Evolutionary conservation across 2,329 filamentous ascomycete species (phyloP).

Genomic region (Fusarium udum): DNA sequence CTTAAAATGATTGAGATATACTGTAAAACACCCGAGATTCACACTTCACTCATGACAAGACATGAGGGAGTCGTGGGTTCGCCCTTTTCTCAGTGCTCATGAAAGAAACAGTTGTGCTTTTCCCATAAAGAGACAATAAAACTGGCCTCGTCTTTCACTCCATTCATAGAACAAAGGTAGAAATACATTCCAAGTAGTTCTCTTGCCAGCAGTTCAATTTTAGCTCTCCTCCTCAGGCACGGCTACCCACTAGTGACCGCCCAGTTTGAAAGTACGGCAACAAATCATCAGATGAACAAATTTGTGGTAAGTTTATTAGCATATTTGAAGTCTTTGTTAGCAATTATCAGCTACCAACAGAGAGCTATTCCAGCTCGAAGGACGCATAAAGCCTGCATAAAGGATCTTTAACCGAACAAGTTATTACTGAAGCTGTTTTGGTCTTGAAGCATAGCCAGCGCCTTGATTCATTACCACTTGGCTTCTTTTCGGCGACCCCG

Average conservation of each 20-base stretch:
- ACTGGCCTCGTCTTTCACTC: background rate
- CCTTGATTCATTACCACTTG: background rate
- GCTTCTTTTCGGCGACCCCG: background rate
- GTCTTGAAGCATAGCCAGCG: background rate
- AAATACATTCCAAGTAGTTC: background rate
- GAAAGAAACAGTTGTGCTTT: background rate
- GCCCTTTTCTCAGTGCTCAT: background rate
- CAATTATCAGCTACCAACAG: accelerated
- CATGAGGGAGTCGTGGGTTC: background rate
- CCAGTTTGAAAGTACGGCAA: background rate
- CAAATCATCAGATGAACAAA: background rate
- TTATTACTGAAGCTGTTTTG: background rate
- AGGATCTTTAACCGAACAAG: background rate
- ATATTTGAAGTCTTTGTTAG: background rate
- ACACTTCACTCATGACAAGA: background rate
- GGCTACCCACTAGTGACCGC: no score
- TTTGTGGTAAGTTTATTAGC: background rate
- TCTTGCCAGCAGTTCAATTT: background rate
- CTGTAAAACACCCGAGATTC: background rate
- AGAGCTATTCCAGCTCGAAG: background rate
- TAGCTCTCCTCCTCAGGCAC: background rate
- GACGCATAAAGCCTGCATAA: background rate
- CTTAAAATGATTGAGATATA: background rate
- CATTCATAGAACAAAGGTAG: background rate
- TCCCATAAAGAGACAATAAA: background rate